Base-by-base conservation (phyloP, 495 filamentous ascomycete genomes). In the Penicillium odoratum region DNA sequence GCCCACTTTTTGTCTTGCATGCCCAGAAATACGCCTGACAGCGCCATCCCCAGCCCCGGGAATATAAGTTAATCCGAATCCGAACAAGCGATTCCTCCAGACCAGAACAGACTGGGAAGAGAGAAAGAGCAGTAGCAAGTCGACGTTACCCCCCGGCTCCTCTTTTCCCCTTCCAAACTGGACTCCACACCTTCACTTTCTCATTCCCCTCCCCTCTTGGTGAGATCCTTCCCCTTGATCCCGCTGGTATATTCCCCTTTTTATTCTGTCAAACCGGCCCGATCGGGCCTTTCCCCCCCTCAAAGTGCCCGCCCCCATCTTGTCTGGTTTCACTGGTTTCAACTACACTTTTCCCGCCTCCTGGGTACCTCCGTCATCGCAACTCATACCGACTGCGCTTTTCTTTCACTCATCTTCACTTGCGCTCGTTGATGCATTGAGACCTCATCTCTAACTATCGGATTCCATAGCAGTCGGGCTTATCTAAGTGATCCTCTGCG, bases 81-180 rank as follows among this genome's bases (percentile, higher is more conserved):
- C 74, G 74, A 74, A 70, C 74, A 77, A 77, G 74, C 74, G 74
- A 77, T 67, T 71, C 67, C 64, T 67, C 67, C 65, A 16, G 15
- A 40, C 15, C 38, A 40, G 38, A 40, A 40, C 65, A 69, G 43
- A 48, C 46, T 31, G 46, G 38, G 9, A 10, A 33, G 55, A 34
- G 48, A 51, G 29, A 21, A 51, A 36, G 31, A 51, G 48, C 30
- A 51, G 15, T n/a, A 36, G 31, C 48, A 51, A 59, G 63, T 66
- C 61, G 60, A 60, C 55, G 60, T 62, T 66, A 66, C 63, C 65
- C 63, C 64, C 68, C 65, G 64, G 64, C 64, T 67, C 63, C 65
- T 57, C 68, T 67, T 60, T 57, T 59, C 57, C 61, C 66, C 61
- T 64, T 63, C 56, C 65, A 21, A 21, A 69, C 63, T 55, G 59